Conservation (phyloP, 2,329 filamentous ascomycete genomes). For the Rhynchosporium secalis region DNA sequence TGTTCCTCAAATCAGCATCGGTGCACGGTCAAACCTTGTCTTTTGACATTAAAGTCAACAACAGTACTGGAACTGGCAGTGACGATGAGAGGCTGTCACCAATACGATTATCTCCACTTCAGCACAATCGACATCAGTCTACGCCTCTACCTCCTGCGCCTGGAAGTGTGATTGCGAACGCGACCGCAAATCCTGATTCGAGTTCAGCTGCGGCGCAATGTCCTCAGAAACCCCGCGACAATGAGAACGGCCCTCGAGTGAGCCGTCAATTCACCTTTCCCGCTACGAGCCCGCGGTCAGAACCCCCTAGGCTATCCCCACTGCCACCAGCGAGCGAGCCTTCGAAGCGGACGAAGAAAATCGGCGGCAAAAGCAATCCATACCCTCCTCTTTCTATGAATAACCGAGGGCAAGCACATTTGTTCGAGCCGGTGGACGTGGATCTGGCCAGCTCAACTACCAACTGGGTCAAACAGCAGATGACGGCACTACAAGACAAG, state of each 20-base stretch:
- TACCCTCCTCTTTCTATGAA: constrained; percentile 35
- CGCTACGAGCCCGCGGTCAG: not conserved
- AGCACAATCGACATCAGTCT: constrained; percentile 10
- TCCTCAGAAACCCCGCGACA: not conserved
- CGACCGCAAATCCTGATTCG: too few relatives aligned
- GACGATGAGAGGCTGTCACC: constrained; percentile 9
- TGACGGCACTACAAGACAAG: constrained; percentile 13
- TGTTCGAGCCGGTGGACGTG: constrained; percentile 19
- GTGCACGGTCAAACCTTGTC: constrained; percentile 8
- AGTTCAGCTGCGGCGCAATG: too few relatives aligned
- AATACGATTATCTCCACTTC: not conserved
- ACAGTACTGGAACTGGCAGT: not conserved
- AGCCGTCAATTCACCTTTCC: constrained; percentile 9
- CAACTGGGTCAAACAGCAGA: constrained; percentile 36
- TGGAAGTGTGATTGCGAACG: too few relatives aligned
- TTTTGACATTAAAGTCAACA: constrained; percentile 1
- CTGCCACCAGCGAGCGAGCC: not conserved
- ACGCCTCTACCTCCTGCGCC: not conserved
- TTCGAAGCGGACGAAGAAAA: constrained; percentile 15
- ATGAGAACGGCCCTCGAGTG: constrained; percentile 6
- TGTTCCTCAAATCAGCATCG: not conserved
- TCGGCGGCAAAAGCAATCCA: constrained; percentile 14
- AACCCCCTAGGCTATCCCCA: not conserved
- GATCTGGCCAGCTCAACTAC: constrained; percentile 30
- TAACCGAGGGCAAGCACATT: constrained; percentile 28